These are phyloP conservation scores for Eucalyptus erythrocorys DNA, from an alignment of 345 rosid genomes.

Conservation along the genomic window DNA sequence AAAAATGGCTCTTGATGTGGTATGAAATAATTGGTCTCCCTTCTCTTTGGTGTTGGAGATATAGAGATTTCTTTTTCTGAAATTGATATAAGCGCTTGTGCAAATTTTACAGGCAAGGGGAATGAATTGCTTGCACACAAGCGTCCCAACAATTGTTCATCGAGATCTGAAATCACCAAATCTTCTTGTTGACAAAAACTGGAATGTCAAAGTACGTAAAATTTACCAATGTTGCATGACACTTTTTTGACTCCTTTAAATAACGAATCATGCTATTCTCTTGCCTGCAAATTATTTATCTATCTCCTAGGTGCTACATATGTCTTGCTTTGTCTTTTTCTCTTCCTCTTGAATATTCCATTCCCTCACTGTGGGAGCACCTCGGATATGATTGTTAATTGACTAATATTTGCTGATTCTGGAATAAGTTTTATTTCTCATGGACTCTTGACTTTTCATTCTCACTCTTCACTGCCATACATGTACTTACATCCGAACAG, in stretches of 20 bases:
- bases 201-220: constrained; percentile 83
- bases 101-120: constrained; percentile 74
- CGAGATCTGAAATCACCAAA: constrained; percentile 98
- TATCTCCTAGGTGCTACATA: not conserved
- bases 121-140: constrained; percentile 97
- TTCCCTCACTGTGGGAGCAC: not conserved
- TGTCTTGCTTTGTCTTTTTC: not conserved
- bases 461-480: not conserved
- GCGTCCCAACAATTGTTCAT: constrained; percentile 94
- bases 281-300: not conserved
- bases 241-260: not conserved
- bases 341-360: not conserved
- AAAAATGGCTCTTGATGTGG: constrained; percentile 99
- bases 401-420: not conserved
- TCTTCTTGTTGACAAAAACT: constrained; percentile 95
- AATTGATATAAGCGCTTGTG: not conserved
- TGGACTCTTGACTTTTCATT: not conserved
- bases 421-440: not conserved
- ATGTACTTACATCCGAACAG: not conserved
- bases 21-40: constrained; percentile 13
- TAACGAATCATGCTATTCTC: not conserved
- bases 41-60: not conserved
- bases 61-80: not conserved
- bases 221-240: not conserved
- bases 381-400: not conserved